These are phyloP conservation scores for Brassica napus DNA, from an alignment of 345 rosid species.

Conservation along the genomic window Da-Ae NC_063442.1:25245001-25245500, in stretches of 20 bases:
- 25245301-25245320: conserved; percentile 6
- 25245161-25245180: conserved; percentile 51
- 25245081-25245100: conserved; percentile 76
- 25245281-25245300: conserved; percentile 12
- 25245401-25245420: conserved; percentile 2
- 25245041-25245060: conserved; percentile 58
- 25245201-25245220: conserved; percentile 65
- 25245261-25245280: conserved; percentile 25
- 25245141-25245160: conserved; percentile 71
- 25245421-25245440: not conserved
- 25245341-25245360: conserved; percentile 17
- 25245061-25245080: conserved; percentile 81
- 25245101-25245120: conserved; percentile 80
- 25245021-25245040: conserved; percentile 85
- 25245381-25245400: not conserved
- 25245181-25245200: conserved; percentile 53
- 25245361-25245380: not conserved
- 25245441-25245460: not conserved
- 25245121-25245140: conserved; percentile 69
- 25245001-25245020: conserved; percentile 92
- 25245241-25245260: not conserved
- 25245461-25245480: not conserved
- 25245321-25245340: not conserved
- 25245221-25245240: conserved; percentile 9
- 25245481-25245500: not conserved